Evolutionary conservation across 2,329 filamentous ascomycete genomes (phyloP), one percentile per base, ranked within the genome.

Genomic region (Aspergillus quadricinctus): DNA sequence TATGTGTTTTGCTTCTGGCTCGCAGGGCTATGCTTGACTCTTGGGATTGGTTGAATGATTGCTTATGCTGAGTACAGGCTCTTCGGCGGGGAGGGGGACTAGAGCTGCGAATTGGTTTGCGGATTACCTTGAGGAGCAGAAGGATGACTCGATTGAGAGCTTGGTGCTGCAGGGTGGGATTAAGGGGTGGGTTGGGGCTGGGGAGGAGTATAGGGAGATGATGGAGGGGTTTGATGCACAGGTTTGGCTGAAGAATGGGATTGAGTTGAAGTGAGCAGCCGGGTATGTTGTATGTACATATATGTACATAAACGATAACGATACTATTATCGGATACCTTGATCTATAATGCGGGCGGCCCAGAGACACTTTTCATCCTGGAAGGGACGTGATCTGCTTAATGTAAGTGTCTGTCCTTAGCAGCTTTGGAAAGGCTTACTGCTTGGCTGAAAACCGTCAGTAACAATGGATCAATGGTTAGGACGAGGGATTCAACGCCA

Each of bases 41-140:
- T 37, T 6, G 31, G 23, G 23, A 23, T 3, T 14, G 11, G 48
- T 53, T 6, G 25, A 17, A 41, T 7, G 49, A 3, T 43, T 9
- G 50, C 28, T 10, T 27, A 35, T 48, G 23, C 37, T 56, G 19
- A 52, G 5, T 1, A 28, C 45, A 85, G 83, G 78, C 2, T 85
- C 83, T 1, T 84, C 80, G 1, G 60, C 61, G 2, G 83, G 82
- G 4, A 78, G 83, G 2, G 83, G 82, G 3, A 78, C 74, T 2
- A 75, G 83, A n/a, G 77, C 80, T 1, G 81, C 80, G 1, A 77
- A 74, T 7, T 85, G 82, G 82, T 80, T 85, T 63, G 73, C 72
- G 3, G 83, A 85, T 64, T 73, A 82, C 56, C 67, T 85, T 29
- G 64, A 68, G 2, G 71, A 78, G 1, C 65, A 75, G 37, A 64